Percentiles rank a stretch among this genome's conserved stretches.
Evolutionary conservation across 2,329 filamentous ascomycete genomes (phyloP).

Genomic region (Trichoderma cornu-damae): DNA sequence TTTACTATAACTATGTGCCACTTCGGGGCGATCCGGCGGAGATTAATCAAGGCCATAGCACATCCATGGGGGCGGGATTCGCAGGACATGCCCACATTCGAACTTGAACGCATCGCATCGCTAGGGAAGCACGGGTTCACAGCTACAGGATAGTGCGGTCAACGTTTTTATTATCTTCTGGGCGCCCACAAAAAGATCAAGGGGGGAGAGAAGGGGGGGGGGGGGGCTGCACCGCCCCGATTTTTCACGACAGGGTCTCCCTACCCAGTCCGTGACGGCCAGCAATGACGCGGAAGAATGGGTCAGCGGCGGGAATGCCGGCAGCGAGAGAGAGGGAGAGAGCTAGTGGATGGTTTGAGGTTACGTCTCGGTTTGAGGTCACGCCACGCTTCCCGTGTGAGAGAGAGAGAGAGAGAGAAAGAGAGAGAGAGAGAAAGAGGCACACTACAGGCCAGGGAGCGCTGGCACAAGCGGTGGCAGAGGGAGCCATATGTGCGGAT

Average conservation of each 20-base stretch:
- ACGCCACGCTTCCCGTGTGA: conserved; percentile 11
- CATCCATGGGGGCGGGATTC: background rate
- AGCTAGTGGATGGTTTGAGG: conserved; percentile 14
- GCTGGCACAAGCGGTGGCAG: background rate
- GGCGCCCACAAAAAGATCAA: conserved; percentile 7
- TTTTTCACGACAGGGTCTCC: conserved; percentile 3
- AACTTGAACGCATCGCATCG: background rate
- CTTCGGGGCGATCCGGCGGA: conserved; percentile 7
- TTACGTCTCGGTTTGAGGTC: conserved; percentile 18
- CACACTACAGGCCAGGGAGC: too few species aligned
- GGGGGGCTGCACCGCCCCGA: conserved; percentile 16
- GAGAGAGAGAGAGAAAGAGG: too few species aligned
- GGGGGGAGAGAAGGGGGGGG: too few species aligned
- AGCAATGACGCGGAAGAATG: background rate
- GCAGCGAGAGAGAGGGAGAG: background rate
- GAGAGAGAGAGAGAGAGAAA: background rate
- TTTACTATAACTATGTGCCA: too few species aligned
- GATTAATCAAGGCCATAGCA: background rate
- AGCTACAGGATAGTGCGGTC: conserved; percentile 1
- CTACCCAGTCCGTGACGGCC: background rate
- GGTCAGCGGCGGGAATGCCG: conserved; percentile 15
- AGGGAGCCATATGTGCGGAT: too few species aligned
- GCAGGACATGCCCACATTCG: background rate
- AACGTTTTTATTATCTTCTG: background rate
- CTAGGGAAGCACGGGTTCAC: background rate